A percentile compares a stretch with the other conserved stretches of the same genome.
These are phyloP conservation scores for Mycosarcoma mackinlayi DNA, from an alignment of 1,284 basidiomycete species.

Conservation along the genomic window DNA sequence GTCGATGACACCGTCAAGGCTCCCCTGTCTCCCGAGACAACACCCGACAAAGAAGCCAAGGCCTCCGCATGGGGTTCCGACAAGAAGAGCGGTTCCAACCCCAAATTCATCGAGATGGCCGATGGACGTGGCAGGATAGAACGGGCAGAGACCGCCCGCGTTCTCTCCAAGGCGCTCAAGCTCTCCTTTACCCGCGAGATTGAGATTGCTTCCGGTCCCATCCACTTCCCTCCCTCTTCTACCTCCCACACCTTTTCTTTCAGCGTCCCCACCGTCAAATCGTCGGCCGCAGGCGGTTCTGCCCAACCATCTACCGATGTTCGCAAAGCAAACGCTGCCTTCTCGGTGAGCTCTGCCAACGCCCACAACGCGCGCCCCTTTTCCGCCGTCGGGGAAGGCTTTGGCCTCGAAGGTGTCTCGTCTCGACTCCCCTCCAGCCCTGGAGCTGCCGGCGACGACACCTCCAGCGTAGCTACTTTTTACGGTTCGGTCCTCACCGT, in stretches of 20 bases:
- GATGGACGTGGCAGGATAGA: slow-evolving; percentile 61
- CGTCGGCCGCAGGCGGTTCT: slow-evolving; percentile 32
- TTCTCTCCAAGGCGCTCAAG: slow-evolving; percentile 68
- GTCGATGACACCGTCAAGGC: slow-evolving; percentile 21
- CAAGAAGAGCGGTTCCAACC: slow-evolving; percentile 54
- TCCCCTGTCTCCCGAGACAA: slow-evolving; percentile 20
- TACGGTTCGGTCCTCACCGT: slow-evolving; percentile 59
- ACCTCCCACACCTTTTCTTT: slow-evolving; percentile 94
- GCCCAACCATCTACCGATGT: slow-evolving; percentile 33
- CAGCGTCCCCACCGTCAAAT: slow-evolving; percentile 62
- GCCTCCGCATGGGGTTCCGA: slow-evolving; percentile 43
- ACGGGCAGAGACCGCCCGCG: slow-evolving; percentile 58
- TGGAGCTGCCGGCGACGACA: slow-evolving; percentile 45
- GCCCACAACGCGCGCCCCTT: slow-evolving; percentile 55
- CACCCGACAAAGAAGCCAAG: slow-evolving; percentile 30
- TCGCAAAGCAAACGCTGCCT: slow-evolving; percentile 38
- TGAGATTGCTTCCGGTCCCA: slow-evolving; percentile 74
- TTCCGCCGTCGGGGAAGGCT: slow-evolving; percentile 70
- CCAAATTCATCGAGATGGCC: slow-evolving; percentile 65
- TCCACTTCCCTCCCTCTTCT: slow-evolving; percentile 71
- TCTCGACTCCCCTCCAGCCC: slow-evolving; percentile 75
- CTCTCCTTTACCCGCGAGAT: slow-evolving; percentile 90
- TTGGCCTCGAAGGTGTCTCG: slow-evolving; percentile 76
- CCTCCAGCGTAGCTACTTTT: slow-evolving; percentile 51
- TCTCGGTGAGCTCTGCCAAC: slow-evolving; percentile 47